These are phyloP conservation scores for Suillus occidentalis DNA, from an alignment of 768 basidiomycete species.

Conservation along the genomic window DNA sequence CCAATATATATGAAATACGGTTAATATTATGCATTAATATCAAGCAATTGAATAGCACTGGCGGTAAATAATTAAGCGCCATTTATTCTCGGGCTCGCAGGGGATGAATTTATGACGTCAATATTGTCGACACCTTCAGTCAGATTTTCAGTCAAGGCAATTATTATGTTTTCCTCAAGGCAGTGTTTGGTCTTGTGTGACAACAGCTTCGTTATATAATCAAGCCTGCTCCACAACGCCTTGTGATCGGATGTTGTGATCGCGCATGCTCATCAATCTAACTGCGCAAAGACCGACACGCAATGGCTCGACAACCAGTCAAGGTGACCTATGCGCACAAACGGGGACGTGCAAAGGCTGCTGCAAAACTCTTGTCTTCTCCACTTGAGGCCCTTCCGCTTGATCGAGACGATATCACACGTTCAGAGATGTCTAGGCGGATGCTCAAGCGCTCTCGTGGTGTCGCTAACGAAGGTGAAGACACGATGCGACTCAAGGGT, in stretches of 20 bases:
- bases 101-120: no score
- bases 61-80: no score
- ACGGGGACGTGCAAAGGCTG: slow-evolving; percentile 21
- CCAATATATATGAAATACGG: no score
- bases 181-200: slow-evolving; percentile 10
- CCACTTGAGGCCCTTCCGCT: slow-evolving; percentile 29
- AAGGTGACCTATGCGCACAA: slow-evolving; percentile 35
- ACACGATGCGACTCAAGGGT: slow-evolving; percentile 16
- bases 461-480: slow-evolving; percentile 21
- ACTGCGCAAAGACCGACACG: neutral
- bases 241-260: neutral
- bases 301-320: slow-evolving; percentile 14
- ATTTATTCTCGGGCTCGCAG: no score
- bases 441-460: slow-evolving; percentile 50
- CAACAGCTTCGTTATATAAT: slow-evolving; percentile 23
- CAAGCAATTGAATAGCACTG: no score
- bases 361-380: slow-evolving; percentile 22
- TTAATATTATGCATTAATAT: no score
- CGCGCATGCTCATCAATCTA: neutral
- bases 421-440: slow-evolving; percentile 42
- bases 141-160: no score
- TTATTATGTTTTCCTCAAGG: no score
- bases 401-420: slow-evolving; percentile 34
- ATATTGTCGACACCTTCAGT: no score
- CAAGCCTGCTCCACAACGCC: slow-evolving; percentile 6